Evolutionary conservation across 129 eudicot species (phyloP), one percentile per base, ranked within the genome.

Genomic region (Pseudognaphalium luteoalbum): DNA sequence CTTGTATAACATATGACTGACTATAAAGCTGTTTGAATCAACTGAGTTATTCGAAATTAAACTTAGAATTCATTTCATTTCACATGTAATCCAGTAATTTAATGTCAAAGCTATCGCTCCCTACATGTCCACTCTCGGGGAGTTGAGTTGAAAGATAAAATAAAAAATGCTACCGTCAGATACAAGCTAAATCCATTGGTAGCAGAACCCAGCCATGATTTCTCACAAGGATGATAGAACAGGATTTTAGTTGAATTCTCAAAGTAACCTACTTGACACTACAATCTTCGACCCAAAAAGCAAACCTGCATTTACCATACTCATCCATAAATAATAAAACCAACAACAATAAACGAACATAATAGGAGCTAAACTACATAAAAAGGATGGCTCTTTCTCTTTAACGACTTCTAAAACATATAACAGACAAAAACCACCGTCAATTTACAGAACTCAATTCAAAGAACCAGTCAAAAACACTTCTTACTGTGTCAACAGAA

Each of bases 281-380:
- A 42, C 11, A 22, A 68, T 52, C 68, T 37, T 15, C 59, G 12
- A 5, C 51, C 51, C 61, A 72, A 65, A 72, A 65, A 65, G 52
- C 69, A 54, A 34, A 51, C 78, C 83, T 73, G 83, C 74, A 65
- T 25, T 78, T 63, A 64, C 21, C 79, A 75, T n/a, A 42, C 62
- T 75, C 30, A 19, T 41, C 39, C 32, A 64, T 75, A 30, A 14
- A 42, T 5, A 22, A 21, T 21, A 20, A 16, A 17, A 42, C n/a
- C 56, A 14, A 61, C 33, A 59, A 61, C 57, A 79, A 34, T 56
- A 70, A 17, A 56, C 4, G 2, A 44, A 47, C 74, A 12, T 12
- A 47, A 47, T 3, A 70, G 41, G 25, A 47, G 14, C 73, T 64
- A n/a, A 17, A 56, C 21, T 63, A 32, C 32, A 35, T 14, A 19